These are phyloP conservation scores for Lasiosphaeria hispida DNA, from an alignment of 495 filamentous ascomycete species.

Conservation along the genomic window DNA sequence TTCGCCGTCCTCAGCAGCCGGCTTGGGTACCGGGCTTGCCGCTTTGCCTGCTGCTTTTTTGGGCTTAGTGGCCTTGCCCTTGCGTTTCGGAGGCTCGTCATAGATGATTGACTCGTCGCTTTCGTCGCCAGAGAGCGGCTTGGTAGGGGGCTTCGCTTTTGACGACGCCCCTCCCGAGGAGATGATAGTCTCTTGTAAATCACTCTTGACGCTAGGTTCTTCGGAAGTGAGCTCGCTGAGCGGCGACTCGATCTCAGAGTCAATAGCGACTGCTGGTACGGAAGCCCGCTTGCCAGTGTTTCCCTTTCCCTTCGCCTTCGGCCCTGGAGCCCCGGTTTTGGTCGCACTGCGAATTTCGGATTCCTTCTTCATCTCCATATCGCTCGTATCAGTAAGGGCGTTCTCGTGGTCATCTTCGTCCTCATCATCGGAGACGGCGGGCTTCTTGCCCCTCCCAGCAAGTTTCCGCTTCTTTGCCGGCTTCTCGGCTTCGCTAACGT, in stretches of 20 bases:
- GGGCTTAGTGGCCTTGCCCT: conserved; percentile 19
- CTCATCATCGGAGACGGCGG: conserved; percentile 6
- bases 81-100: conserved; percentile 63
- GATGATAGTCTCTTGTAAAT: no score
- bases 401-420: conserved; percentile 33
- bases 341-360: neutral
- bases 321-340: conserved; percentile 3
- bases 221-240: conserved; percentile 6
- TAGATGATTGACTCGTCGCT: conserved; percentile 78
- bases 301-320: conserved; percentile 6
- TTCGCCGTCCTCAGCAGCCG: neutral
- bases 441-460: conserved; percentile 15
- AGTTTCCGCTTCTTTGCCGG: conserved; percentile 37
- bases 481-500: conserved; percentile 17
- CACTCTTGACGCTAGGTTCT: neutral
- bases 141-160: conserved; percentile 22
- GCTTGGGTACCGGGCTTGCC: neutral
- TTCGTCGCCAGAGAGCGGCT: conserved; percentile 54
- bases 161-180: neutral
- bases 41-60: neutral
- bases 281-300: neutral
- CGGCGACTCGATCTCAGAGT: conserved; percentile 8
- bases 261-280: neutral
- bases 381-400: no score
- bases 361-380: conserved; percentile 19